Percentiles rank a stretch among this genome's conserved stretches.
Conservation (phyloP, 2,329 filamentous ascomycete species). For the Thelonectria olida region DNA sequence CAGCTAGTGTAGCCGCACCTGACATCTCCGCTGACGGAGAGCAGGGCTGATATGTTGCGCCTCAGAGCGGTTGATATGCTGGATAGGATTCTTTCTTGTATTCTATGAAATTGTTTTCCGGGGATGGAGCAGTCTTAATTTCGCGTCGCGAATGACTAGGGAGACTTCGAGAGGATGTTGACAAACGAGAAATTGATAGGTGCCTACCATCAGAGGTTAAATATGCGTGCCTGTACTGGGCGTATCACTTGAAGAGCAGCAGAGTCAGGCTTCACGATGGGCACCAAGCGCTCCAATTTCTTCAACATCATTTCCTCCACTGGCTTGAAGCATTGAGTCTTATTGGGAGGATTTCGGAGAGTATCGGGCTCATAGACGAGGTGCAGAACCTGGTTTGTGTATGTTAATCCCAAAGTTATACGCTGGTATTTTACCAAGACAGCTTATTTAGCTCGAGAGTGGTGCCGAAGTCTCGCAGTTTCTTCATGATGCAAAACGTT, state of each 20-base stretch:
- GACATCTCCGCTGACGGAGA: too few species aligned
- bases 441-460: background rate
- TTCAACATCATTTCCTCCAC: constrained; percentile 23
- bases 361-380: constrained; percentile 8
- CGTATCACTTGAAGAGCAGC: constrained; percentile 42
- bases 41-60: too few species aligned
- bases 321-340: constrained; percentile 32
- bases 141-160: background rate
- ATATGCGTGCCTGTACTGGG: constrained; percentile 49
- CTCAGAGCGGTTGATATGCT: too few species aligned
- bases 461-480: constrained; percentile 10
- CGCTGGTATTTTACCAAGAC: too few species aligned
- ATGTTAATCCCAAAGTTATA: background rate
- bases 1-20: too few species aligned
- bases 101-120: too few species aligned
- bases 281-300: constrained; percentile 23
- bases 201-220: background rate
- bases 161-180: background rate
- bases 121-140: too few species aligned
- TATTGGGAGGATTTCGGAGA: background rate
- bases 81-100: too few species aligned
- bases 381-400: constrained; percentile 8
- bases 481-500: constrained; percentile 27
- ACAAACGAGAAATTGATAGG: background rate
- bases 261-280: constrained; percentile 35